Evolutionary conservation across 2,329 filamentous ascomycete genomes (phyloP), one percentile per base, ranked within the genome.

Genomic region (Waltergamsia citrina): DNA sequence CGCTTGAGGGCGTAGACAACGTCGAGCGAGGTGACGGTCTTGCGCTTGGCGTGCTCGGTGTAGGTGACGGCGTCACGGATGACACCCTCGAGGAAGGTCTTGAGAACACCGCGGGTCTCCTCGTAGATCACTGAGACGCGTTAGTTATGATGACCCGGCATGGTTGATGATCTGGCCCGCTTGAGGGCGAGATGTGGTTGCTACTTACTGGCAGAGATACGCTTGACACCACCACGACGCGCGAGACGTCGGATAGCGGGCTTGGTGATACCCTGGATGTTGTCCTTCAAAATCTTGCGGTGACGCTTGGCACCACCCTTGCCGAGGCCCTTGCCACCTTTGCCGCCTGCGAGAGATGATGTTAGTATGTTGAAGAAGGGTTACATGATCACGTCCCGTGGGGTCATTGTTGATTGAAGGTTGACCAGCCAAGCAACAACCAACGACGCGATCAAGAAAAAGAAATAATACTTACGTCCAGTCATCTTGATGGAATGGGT

Each of bases 251-350:
- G 83, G 69, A 95, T 95, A 56, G 88, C 88, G 54, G 88, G 88
- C 84, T 95, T 95, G 59, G 88, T 95, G 62, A 95, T 95, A 71
- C 88, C 88, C 74, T 95, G 88, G 61, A 95, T 95, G 84, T 94
- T 95, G 83, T 94, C 88, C 69, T 88, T 86, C 66, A 95, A 78
- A 74, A 95, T 95, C 85, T 95, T 95, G 59, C 90, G 81, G 73
- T 95, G 88, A 69, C 88, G 88, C 84, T 95, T 96, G 69, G 90
- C 90, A 65, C 88, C 88, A 49, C 88, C 88, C 81, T 94, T 94
- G 65, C 88, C 88, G 68, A 94, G 86, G 63, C 87, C 88, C 80
- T 94, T 94, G 63, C 88, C 88, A 67, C 87, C 87, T 72, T 94
- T 93, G 64, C 86, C 86, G 63, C 85, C 85, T 92, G 52, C 52